A percentile compares a stretch with the other conserved stretches of the same genome.
Conservation (phyloP, 768 basidiomycete genomes). For the Suillus cothurnatus region DNA sequence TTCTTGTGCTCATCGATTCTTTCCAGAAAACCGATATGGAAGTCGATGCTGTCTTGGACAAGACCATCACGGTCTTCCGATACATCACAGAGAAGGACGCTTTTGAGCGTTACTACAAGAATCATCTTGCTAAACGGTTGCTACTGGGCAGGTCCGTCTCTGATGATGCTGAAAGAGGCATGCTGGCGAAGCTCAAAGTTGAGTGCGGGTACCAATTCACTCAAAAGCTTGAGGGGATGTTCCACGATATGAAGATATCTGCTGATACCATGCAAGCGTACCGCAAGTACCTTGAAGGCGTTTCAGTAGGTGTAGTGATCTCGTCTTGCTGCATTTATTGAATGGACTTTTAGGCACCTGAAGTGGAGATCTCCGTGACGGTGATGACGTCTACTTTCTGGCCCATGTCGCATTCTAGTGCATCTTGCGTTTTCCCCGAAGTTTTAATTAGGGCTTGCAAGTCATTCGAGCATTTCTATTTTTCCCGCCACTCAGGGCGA, state of each 20-base stretch:
- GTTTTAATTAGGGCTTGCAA: constrained; percentile 64
- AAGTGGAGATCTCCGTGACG: constrained; percentile 81
- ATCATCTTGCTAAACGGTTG: constrained; percentile 91
- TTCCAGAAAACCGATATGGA: constrained; percentile 87
- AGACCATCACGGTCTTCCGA: constrained; percentile 95
- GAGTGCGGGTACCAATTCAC: constrained; percentile 98
- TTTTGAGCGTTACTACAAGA: constrained; percentile 98
- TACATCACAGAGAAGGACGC: constrained; percentile 95
- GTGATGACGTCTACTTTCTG: constrained; percentile 98
- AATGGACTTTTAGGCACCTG: constrained; percentile 55
- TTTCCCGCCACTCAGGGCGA: constrained; percentile 85
- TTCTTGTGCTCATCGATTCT: constrained; percentile 6
- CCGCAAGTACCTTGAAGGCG: constrained; percentile 57
- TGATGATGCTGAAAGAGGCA: constrained; percentile 96
- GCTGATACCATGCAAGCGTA: constrained; percentile 81
- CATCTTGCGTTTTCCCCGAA: constrained; percentile 69
- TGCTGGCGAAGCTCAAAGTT: constrained; percentile 96
- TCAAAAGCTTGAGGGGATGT: constrained; percentile 98
- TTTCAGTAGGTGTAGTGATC: constrained; percentile 48
- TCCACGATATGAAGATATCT: constrained; percentile 93
- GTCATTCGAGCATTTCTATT: constrained; percentile 89
- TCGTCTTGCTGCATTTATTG: constrained; percentile 9
- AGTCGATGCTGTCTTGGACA: constrained; percentile 87
- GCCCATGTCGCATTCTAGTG: constrained; percentile 75
- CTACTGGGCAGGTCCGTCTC: constrained; percentile 86